These are phyloP conservation scores for Pythium grandisporangium DNA, from an alignment of 352 stramenopile genomes.

Conservation along the genomic window DNA sequence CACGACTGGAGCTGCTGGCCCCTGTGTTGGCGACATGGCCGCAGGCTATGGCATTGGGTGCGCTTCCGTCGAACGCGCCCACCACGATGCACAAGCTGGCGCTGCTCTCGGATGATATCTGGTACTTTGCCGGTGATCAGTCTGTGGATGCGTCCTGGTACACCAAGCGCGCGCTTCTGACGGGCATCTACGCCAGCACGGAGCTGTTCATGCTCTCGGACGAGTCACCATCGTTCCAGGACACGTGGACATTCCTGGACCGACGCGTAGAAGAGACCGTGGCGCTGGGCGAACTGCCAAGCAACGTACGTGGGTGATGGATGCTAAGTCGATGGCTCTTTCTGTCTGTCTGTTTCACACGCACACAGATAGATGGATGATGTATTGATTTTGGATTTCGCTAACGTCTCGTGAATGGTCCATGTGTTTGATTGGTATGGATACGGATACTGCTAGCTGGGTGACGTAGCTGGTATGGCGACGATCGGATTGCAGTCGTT, in stretches of 20 bases:
- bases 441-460: no score
- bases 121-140: constrained; percentile 83
- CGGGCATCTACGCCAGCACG: constrained; percentile 69
- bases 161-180: constrained; percentile 75
- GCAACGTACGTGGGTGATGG: constrained; percentile 48
- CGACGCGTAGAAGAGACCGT: constrained; percentile 79
- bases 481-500: constrained; percentile 72
- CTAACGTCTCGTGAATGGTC: no score
- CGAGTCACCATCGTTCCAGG: constrained; percentile 54
- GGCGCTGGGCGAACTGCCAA: constrained; percentile 61
- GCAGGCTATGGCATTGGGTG: constrained; percentile 75
- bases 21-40: constrained; percentile 56
- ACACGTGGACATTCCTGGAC: constrained; percentile 80
- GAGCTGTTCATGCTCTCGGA: constrained; percentile 85
- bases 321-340: neutral
- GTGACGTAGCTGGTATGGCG: constrained; percentile 68
- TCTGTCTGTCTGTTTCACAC: neutral
- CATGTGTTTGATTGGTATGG: no score
- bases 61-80: constrained; percentile 61
- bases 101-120: constrained; percentile 75
- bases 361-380: no score
- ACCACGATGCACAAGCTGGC: constrained; percentile 64
- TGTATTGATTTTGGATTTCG: no score
- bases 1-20: constrained; percentile 51
- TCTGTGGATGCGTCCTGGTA: constrained; percentile 82